Evolutionary conservation across 1,284 basidiomycete genomes (phyloP).

Genomic region (Fomitopsis schrenkii): DNA sequence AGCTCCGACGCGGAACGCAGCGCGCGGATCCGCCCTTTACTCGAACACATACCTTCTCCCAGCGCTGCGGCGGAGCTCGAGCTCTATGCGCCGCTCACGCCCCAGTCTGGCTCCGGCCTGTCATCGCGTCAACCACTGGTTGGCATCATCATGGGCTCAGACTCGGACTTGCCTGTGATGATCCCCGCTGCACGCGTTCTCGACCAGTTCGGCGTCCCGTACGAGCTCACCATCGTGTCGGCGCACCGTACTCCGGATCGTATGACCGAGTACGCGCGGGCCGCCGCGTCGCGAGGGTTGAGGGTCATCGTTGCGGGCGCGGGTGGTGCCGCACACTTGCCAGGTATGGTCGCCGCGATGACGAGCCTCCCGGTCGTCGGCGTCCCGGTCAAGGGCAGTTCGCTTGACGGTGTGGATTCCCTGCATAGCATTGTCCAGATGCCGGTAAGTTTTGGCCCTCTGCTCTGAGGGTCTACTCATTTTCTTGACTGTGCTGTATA

Average conservation of each 20-base stretch:
- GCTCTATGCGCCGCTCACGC: constrained; percentile 47
- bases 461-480: background rate
- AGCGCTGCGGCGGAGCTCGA: constrained; percentile 47
- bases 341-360: constrained; percentile 97
- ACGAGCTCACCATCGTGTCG: constrained; percentile 94
- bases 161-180: constrained; percentile 96
- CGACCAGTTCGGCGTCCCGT: constrained; percentile 79
- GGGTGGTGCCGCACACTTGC: constrained; percentile 95
- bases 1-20: constrained; percentile 77
- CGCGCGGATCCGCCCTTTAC: constrained; percentile 64
- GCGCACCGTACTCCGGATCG: constrained; percentile 94
- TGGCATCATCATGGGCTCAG: constrained; percentile 97
- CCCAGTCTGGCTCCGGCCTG: constrained; percentile 42
- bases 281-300: constrained; percentile 73
- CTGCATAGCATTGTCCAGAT: constrained; percentile 98
- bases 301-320: constrained; percentile 91
- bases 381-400: constrained; percentile 94
- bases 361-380: constrained; percentile 93
- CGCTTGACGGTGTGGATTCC: constrained; percentile 94
- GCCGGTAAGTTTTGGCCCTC: constrained; percentile 68
- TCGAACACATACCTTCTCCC: constrained; percentile 58
- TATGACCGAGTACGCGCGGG: constrained; percentile 80
- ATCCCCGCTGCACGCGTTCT: constrained; percentile 85
- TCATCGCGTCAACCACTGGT: constrained; percentile 79
- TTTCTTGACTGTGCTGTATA: constrained; percentile 26